Evolutionary conservation across 1,284 basidiomycete species (phyloP), one percentile per base, ranked within the genome.

Genomic region (Neolentinus lepideus): DNA sequence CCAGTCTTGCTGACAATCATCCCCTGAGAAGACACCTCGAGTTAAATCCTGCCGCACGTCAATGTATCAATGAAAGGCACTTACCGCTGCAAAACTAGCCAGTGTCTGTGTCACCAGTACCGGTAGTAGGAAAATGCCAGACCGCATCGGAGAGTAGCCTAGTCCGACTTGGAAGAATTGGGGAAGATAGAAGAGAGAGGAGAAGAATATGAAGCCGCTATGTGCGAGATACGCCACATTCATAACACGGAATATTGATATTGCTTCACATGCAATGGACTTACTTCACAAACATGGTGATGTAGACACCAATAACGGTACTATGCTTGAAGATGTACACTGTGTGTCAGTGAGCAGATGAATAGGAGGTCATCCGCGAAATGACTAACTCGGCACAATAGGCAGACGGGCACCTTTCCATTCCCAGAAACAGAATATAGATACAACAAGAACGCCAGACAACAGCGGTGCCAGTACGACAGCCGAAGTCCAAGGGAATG

Each of bases 81-180:
- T 38, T 62, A 82, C 82, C n/a, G 81, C 68, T 16, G 75, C 65
- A 71, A 78, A 81, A 59, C 77, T 82, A 3, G 78, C 72, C 1
- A 77, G 61, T 29, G 84, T 83, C 64, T 88, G 85, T 11, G 80
- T 77, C 19, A 86, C 71, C 21, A 88, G 75, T 19, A 88, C 71
- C 0, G 86, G 85, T 3, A 90, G 76, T 3, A 89, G 73, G 57
- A 87, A 80, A 3, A 85, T 71, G 1, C 84, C 86, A 6, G 75
- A 75, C 21, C 77, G 77, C 36, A 88, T 80, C 0, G 87, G 80
- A 6, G 78, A 76, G 59, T 77, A 85, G 1, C 81, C 83, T 19
- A 85, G 70, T 2, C 80, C 84, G 2, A 89, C 79, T 68, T 91
- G 88, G 66, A 88, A 87, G 66, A 82, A 91, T 59, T 88, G 84